Conservation (phyloP, 441 rosid species). For the Viola pubescens region DNA sequence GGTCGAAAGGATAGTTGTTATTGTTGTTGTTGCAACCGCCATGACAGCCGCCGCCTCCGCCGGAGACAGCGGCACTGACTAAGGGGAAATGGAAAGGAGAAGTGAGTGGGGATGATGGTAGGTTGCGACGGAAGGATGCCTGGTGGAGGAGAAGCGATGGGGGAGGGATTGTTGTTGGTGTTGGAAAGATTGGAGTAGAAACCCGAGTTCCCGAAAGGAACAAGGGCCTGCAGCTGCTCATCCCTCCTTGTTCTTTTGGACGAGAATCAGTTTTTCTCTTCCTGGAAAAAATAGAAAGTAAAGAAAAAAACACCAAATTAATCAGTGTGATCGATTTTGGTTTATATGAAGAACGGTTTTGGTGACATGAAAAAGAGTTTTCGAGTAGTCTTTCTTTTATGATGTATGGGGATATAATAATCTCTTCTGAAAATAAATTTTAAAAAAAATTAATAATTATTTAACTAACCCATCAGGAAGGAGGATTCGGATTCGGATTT, state of each 20-base stretch:
- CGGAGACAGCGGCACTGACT: conserved; percentile 17
- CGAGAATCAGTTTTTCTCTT: neutral
- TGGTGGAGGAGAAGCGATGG: neutral
- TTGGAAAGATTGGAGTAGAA: conserved; percentile 1
- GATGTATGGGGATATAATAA: too few species aligned
- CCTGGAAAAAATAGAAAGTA: too few species aligned
- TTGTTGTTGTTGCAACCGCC: conserved; percentile 28
- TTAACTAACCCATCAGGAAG: too few species aligned
- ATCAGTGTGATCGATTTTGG: too few species aligned
- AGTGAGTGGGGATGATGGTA: neutral
- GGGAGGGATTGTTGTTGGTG: neutral
- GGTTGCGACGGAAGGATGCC: neutral
- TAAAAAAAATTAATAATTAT: too few species aligned
- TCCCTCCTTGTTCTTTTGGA: neutral
- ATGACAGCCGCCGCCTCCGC: conserved; percentile 13
- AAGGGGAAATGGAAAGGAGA: conserved; percentile 10
- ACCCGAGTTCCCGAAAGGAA: conserved; percentile 14
- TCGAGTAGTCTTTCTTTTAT: too few species aligned
- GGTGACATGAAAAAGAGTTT: too few species aligned
- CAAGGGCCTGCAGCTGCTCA: conserved; percentile 13
- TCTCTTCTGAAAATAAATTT: too few species aligned
- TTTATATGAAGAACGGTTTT: too few species aligned
- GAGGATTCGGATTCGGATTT: too few species aligned
- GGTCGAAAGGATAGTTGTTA: conserved; percentile 27
- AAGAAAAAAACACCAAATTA: too few species aligned